Base-by-base conservation (phyloP, 2,329 filamentous ascomycete genomes). In the Neocucurbitaria cava region DNA sequence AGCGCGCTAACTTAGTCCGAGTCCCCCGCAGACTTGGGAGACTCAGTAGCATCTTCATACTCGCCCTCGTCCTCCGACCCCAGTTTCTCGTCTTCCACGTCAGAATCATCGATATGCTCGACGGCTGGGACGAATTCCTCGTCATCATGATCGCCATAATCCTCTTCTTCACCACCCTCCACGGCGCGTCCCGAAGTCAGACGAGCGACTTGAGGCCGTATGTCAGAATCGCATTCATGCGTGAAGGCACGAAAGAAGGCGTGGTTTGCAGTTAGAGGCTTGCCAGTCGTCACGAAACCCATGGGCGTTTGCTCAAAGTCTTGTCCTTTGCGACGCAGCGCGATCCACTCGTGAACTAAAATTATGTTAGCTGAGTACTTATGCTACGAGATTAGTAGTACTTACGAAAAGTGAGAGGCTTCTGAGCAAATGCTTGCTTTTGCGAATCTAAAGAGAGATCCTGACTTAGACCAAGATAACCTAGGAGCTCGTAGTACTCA, bases 221-320 rank as follows among this genome's bases (percentile, higher is more conserved):
- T 54, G 10, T 54, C 47, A 15, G 53, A 44, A 30, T 63, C 54
- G 20, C 40, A 21, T 3, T 44, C 58, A 8, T 44, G 35, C 0
- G 35, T 28, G 20, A 54, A 21, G 10, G 38, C 26, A 35, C 54
- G 57, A 65, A 88, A 87, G 71, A 87, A 87, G 0, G 81, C 72
- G 47, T 87, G 84, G 11, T 75, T 75, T 4, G 70, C 64, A 0
- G 71, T 71, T 0, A 88, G 72, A 0, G 73, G 65, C 54, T 83
- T 84, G 11, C 84, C 82, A 11, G 82, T 81, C 2, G 80, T 81
- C 4, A 87, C 51, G 61, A 82, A 83, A 0, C 84, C 85, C 79
- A 87, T 86, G 0, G 85, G 85, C 0, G 84, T 87, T 23, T 87
- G 82, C 13, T 79, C 64, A 46, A 87, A 80, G 53, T 88, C 84